phyloP scores from a whole-genome alignment of 768 basidiomycete genomes.

The Suillus sp. region DNA sequence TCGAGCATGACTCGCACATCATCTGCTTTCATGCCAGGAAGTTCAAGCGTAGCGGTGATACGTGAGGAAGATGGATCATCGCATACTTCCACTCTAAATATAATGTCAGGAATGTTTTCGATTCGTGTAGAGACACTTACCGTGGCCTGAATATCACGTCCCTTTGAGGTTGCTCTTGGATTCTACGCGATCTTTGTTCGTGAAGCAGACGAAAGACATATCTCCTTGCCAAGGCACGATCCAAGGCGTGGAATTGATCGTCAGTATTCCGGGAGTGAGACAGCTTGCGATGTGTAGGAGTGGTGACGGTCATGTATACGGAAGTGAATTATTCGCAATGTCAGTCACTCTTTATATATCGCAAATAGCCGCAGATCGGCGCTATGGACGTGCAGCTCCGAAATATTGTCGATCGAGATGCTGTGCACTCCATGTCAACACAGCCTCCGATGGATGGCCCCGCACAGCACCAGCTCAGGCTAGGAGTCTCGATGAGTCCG shows the following conservation, averaged over 20 bases:
- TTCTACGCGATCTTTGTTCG: slow-evolving; percentile 22
- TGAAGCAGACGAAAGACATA: slow-evolving; percentile 29
- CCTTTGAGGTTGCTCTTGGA: slow-evolving; percentile 27
- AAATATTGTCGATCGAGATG: too few relatives aligned
- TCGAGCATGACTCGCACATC: slow-evolving; percentile 39
- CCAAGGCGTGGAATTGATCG: slow-evolving; percentile 33
- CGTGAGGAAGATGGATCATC: slow-evolving; percentile 37
- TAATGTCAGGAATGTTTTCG: slow-evolving; percentile 17
- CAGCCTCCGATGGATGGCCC: too few relatives aligned
- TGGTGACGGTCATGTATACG: slow-evolving; percentile 26
- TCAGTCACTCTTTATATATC: background rate
- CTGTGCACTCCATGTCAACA: too few relatives aligned
- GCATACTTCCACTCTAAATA: slow-evolving; percentile 40
- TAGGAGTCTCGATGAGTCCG: too few relatives aligned
- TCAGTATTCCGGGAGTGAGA: slow-evolving; percentile 24
- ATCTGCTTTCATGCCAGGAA: slow-evolving; percentile 41
- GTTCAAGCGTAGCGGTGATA: slow-evolving; percentile 40
- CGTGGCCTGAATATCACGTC: slow-evolving; percentile 36
- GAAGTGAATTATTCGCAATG: background rate
- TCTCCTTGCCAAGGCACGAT: slow-evolving; percentile 34
- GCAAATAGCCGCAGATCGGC: background rate
- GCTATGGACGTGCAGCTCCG: too few relatives aligned
- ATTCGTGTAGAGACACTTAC: slow-evolving; percentile 17
- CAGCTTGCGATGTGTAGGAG: slow-evolving; percentile 29
- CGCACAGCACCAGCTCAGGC: too few relatives aligned